Evolutionary conservation across 2,329 filamentous ascomycete species (phyloP), one percentile per base, ranked within the genome.

Genomic region (Diaporthe sp.): DNA sequence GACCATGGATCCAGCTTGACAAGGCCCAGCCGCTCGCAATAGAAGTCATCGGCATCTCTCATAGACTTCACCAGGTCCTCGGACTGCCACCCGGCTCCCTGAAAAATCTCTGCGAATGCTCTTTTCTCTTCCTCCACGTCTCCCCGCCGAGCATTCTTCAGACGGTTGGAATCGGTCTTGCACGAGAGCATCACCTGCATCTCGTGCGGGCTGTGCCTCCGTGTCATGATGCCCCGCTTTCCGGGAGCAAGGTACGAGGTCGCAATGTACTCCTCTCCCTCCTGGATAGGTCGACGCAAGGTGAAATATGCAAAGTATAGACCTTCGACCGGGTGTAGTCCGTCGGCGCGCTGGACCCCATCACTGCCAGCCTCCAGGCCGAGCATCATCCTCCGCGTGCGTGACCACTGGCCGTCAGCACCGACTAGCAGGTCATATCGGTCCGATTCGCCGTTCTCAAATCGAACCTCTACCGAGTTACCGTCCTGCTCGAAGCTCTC

Each of bases 361-460:
- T 72, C 25, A 19, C 57, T 49, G 2, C 76, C 71, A 13, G 65
- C 58, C n/a, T 79, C 79, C 1, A 79, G 37, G 7, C 78, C 81
- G 0, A 88, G 78, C 78, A 88, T 85, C 73, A 85, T 83, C 57
- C 80, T 84, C n/a, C 88, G 84, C 22, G 87, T 85, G 37, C 83
- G 84, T 0, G 89, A 91, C 1, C 85, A 83, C 25, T 88, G 84
- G 0, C 90, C 90, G 74, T 91, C 90, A 5, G 88, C 88, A 8
- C 86, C 89, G 60, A 91, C 85, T 0, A 91, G 78, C 0, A 91
- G 78, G 76, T 91, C 89, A 76, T 84, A 91, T 2, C 79, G 80
- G 37, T 84, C 84, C 5, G 78, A 80, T 0, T 79, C 79, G 10
- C 88, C 87, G 70, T 89, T 85, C 2, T 83, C 84, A 68, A 91